Conservation (phyloP, 352 stramenopile genomes). For the Phytophthora ramorum region DNA sequence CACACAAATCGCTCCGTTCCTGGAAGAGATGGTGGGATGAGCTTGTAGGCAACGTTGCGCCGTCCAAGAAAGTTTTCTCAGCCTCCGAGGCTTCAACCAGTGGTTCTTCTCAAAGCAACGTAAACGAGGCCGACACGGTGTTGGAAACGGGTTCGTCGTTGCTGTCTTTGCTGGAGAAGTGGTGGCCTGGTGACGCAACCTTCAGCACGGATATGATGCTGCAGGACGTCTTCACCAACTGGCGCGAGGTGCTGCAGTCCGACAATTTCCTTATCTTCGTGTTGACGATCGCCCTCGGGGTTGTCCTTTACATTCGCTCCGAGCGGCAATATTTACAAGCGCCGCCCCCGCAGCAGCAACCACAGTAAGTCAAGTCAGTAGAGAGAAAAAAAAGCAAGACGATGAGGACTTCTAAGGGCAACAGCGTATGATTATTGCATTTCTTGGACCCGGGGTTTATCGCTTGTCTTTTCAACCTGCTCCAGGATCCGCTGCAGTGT, state of each 20-base stretch:
- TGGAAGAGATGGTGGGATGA: slow-evolving; percentile 75
- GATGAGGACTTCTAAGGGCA: slow-evolving; percentile 14
- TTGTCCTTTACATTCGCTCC: slow-evolving; percentile 82
- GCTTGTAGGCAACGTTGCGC: slow-evolving; percentile 56
- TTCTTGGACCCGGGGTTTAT: background rate
- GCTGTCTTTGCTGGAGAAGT: slow-evolving; percentile 38
- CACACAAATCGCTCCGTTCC: slow-evolving; percentile 54
- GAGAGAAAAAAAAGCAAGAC: slow-evolving; percentile 11
- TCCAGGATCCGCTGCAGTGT: slow-evolving; percentile 19
- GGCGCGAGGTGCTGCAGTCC: slow-evolving; percentile 55
- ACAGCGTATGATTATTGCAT: slow-evolving; percentile 48
- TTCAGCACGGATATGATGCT: slow-evolving; percentile 18
- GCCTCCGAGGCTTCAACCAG: background rate
- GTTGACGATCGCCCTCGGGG: slow-evolving; percentile 62
- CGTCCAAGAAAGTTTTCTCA: slow-evolving; percentile 13
- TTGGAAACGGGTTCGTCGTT: slow-evolving; percentile 21
- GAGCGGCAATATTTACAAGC: slow-evolving; percentile 67
- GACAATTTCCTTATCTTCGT: slow-evolving; percentile 75
- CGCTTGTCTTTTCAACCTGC: background rate
- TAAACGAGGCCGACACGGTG: background rate
- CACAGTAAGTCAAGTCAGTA: slow-evolving; percentile 31
- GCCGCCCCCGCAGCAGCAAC: slow-evolving; percentile 29
- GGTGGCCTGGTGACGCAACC: slow-evolving; percentile 38
- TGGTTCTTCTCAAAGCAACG: background rate
- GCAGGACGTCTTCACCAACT: slow-evolving; percentile 29